Evolutionary conservation across 2,329 filamentous ascomycete genomes (phyloP).

Genomic region (Aspergillus alliaceus): DNA sequence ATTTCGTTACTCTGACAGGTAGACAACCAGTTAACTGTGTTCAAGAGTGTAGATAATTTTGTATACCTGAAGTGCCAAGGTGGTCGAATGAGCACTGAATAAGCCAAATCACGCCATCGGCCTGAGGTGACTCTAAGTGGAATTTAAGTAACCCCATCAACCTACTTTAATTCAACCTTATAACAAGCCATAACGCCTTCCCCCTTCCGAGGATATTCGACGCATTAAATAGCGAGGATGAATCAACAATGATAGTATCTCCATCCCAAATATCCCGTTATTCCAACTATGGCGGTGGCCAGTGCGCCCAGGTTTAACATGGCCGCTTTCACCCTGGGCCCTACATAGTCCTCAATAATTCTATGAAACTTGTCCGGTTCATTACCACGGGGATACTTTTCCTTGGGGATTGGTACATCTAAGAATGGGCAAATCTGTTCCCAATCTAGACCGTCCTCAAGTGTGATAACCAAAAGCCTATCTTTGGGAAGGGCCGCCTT

Average conservation of each 20-base stretch:
- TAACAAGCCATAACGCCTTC: too few species aligned
- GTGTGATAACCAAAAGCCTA: slow-evolving; percentile 16
- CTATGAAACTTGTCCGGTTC: slow-evolving; percentile 21
- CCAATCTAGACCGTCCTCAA: slow-evolving; percentile 25
- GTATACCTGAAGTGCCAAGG: too few species aligned
- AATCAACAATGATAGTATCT: neutral
- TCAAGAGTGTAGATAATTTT: too few species aligned
- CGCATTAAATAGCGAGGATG: too few species aligned
- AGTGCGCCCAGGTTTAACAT: slow-evolving; percentile 12
- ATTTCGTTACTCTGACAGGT: too few species aligned
- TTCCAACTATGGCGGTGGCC: slow-evolving; percentile 11
- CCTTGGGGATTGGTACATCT: slow-evolving; percentile 17
- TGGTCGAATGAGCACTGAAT: too few species aligned
- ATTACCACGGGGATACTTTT: slow-evolving; percentile 21
- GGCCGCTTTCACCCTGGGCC: slow-evolving; percentile 13
- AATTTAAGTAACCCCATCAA: too few species aligned
- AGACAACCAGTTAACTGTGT: too few species aligned
- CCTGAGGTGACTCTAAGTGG: too few species aligned
- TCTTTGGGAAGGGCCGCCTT: slow-evolving; percentile 22
- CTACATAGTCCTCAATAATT: slow-evolving; percentile 11
- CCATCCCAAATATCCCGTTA: slow-evolving; percentile 12
- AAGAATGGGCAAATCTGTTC: slow-evolving; percentile 26
- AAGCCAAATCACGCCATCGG: too few species aligned
- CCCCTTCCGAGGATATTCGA: too few species aligned
- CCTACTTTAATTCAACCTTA: too few species aligned